phyloP scores from a whole-genome alignment of 345 rosid species.

The Passiflora organensis region DNA sequence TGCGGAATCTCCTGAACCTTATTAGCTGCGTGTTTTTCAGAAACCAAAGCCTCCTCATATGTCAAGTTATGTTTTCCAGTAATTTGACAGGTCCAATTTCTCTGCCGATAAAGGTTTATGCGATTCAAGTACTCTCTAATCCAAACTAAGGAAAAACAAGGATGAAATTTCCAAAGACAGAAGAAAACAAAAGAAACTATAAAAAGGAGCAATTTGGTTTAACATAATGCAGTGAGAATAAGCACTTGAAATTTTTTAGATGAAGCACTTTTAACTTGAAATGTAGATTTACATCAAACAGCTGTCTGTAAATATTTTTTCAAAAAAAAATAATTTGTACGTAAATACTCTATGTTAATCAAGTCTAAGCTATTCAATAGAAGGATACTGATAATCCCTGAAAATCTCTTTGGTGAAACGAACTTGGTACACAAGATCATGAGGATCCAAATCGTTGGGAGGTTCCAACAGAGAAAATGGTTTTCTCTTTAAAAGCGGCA shows the following conservation, averaged over 20 bases:
- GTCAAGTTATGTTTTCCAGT: slow-evolving; percentile 84
- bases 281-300: too few species aligned
- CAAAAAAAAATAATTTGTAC: too few species aligned
- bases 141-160: slow-evolving; percentile 30
- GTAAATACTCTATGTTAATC: neutral
- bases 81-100: slow-evolving; percentile 78
- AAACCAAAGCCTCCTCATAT: slow-evolving; percentile 92
- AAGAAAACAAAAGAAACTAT: neutral
- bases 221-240: too few species aligned
- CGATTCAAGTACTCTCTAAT: slow-evolving; percentile 67
- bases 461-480: slow-evolving; percentile 53
- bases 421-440: slow-evolving; percentile 76
- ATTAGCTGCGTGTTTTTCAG: slow-evolving; percentile 61
- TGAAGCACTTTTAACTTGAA: too few species aligned
- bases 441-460: slow-evolving; percentile 65
- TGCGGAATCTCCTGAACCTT: slow-evolving; percentile 73
- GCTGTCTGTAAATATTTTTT: too few species aligned
- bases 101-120: slow-evolving; percentile 69
- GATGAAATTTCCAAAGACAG: neutral
- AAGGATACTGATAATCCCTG: slow-evolving; percentile 82
- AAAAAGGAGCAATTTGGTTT: too few species aligned
- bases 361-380: neutral
- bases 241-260: too few species aligned
- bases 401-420: slow-evolving; percentile 93
- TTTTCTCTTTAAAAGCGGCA: slow-evolving; percentile 82